phyloP scores from a whole-genome alignment of 805 yeast genomes.

The Saccharomyces paradoxus region DNA sequence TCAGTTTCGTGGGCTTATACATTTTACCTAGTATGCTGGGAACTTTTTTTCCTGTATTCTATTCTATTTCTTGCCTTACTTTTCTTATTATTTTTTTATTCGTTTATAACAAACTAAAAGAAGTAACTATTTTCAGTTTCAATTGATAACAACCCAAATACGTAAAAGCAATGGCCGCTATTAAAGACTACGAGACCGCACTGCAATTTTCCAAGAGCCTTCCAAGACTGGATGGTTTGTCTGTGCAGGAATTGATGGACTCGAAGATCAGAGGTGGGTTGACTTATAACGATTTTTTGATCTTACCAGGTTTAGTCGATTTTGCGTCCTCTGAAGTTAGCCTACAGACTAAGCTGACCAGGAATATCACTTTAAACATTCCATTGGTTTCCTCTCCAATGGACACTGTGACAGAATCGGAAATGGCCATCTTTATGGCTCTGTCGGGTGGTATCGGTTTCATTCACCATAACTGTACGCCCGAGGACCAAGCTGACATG shows the following conservation, averaged over 20 bases:
- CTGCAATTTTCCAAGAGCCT: no score
- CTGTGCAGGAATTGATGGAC: conserved; percentile 78
- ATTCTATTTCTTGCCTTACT: no score
- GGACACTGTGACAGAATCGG: conserved; percentile 97
- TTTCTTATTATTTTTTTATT: no score
- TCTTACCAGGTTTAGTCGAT: conserved; percentile 88
- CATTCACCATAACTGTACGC: conserved; percentile 92
- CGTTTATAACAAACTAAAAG: no score
- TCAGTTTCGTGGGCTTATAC: no score
- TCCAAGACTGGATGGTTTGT: conserved; percentile 68
- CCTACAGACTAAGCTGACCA: conserved; percentile 81
- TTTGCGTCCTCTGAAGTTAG: conserved; percentile 74
- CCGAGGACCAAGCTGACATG: conserved; percentile 98
- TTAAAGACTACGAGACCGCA: no score
- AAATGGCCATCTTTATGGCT: conserved; percentile 98
- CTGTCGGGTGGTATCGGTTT: conserved; percentile 98
- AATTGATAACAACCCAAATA: no score
- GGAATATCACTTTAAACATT: conserved; percentile 30
- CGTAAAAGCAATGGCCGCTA: no score
- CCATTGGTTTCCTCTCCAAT: conserved; percentile 97
- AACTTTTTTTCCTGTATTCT: no score
- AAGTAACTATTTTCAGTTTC: no score
- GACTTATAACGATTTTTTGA: conserved; percentile 62
- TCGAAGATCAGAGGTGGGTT: conserved; percentile 71
- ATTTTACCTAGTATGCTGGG: no score